Evolutionary conservation across 2,329 filamentous ascomycete species (phyloP).

Genomic region (Sodiomyces alkalinus): DNA sequence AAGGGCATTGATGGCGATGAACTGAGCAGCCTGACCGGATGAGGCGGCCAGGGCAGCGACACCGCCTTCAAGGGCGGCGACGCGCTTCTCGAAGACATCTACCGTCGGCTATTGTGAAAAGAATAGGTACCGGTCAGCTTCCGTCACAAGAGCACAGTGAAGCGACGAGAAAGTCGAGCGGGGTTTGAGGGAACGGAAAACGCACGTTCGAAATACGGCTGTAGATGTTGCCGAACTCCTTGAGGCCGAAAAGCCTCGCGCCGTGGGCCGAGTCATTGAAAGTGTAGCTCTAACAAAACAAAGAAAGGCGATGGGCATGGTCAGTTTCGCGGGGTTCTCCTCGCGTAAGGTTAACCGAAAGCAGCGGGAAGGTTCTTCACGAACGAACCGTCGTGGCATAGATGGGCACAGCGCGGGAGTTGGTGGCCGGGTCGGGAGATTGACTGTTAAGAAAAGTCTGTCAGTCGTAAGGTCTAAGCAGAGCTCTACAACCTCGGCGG

Average conservation of each 20-base stretch:
- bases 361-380: conserved; percentile 1
- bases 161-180: neutral
- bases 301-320: neutral
- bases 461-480: conserved; percentile 3
- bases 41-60: conserved; percentile 71
- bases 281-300: conserved; percentile 58
- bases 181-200: conserved; percentile 5
- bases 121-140: no score
- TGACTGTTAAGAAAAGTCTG: conserved; percentile 37
- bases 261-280: conserved; percentile 97
- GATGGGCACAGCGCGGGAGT: conserved; percentile 84
- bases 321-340: conserved; percentile 7
- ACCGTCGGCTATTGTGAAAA: conserved; percentile 57
- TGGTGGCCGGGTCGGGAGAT: conserved; percentile 64
- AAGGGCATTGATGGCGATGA: conserved; percentile 76
- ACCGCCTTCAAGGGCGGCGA: conserved; percentile 90
- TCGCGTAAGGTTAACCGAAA: no score
- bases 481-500: neutral
- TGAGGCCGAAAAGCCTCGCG: conserved; percentile 86
- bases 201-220: conserved; percentile 85
- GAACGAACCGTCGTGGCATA: conserved; percentile 64
- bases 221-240: conserved; percentile 97
- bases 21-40: conserved; percentile 83
- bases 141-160: no score
- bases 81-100: conserved; percentile 91